Conservation (phyloP, 2,329 filamentous ascomycete species). For the Paecilomyces variotii region DNA sequence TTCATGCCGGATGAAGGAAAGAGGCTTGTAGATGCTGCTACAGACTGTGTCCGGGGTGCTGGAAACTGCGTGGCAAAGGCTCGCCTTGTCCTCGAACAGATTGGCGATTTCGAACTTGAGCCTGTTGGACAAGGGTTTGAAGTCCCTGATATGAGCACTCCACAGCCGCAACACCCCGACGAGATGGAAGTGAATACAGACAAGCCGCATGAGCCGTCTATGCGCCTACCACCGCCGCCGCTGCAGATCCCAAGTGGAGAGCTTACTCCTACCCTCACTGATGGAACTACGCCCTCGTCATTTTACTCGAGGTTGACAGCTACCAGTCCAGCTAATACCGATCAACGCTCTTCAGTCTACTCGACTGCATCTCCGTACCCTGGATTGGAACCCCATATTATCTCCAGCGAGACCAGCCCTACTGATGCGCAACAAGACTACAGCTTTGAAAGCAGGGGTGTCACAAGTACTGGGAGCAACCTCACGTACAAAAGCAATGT, state of each 20-base stretch:
- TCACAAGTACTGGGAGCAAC: constrained; percentile 68
- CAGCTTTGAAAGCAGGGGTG: constrained; percentile 58
- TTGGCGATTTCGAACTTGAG: constrained; percentile 83
- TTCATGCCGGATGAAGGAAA: constrained; percentile 74
- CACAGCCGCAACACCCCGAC: constrained; percentile 12
- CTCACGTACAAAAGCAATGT: constrained; percentile 66
- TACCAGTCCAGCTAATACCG: constrained; percentile 19
- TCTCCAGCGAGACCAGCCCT: constrained; percentile 18
- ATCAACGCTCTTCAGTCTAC: constrained; percentile 19
- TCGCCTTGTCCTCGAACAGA: constrained; percentile 74
- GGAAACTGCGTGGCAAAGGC: constrained; percentile 87
- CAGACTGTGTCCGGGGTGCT: constrained; percentile 78
- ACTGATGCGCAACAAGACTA: constrained; percentile 29
- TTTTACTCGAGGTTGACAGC: constrained; percentile 32
- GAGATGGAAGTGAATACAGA: constrained; percentile 10
- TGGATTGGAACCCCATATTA: constrained; percentile 16
- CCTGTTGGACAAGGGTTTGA: constrained; percentile 44
- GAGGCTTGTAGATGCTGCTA: constrained; percentile 68
- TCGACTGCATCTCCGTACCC: constrained; percentile 19
- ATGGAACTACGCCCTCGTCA: constrained; percentile 31
- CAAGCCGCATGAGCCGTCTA: constrained; percentile 21
- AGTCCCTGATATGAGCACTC: constrained; percentile 11
- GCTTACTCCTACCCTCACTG: constrained; percentile 27
- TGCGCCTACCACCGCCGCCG: constrained; percentile 38
- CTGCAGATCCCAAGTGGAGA: constrained; percentile 35